Evolutionary conservation across 306 rosid species (phyloP).

Genomic region (Abrus pulchellus): DNA sequence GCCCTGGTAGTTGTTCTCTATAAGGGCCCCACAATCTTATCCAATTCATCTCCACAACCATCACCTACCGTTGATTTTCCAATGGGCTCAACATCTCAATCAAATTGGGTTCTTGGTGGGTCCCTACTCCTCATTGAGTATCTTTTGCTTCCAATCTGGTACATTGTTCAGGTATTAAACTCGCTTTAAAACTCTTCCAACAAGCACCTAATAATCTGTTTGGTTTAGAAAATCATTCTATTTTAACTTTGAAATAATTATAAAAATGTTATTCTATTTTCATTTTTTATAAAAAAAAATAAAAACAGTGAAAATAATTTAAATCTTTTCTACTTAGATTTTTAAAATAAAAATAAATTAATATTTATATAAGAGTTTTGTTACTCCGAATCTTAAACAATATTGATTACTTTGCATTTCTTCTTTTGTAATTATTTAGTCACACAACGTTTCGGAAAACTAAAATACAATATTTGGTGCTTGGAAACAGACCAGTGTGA

Average conservation of each 20-base stretch:
- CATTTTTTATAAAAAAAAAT: too few species aligned
- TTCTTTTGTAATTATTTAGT: not conserved
- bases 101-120: conserved; percentile 65
- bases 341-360: too few species aligned
- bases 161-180: conserved; percentile 58
- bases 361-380: too few species aligned
- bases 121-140: conserved; percentile 45
- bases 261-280: too few species aligned
- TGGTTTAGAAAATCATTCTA: too few species aligned
- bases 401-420: too few species aligned
- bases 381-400: too few species aligned
- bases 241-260: too few species aligned
- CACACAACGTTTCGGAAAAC: not conserved
- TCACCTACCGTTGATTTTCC: conserved; percentile 18
- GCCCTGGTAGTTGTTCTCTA: conserved; percentile 64
- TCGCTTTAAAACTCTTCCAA: not conserved
- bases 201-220: not conserved
- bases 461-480: not conserved
- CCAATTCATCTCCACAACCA: conserved; percentile 30
- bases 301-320: too few species aligned
- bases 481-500: conserved; percentile 43
- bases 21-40: conserved; percentile 55
- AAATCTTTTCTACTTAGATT: too few species aligned
- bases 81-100: conserved; percentile 42
- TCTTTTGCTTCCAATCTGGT: conserved; percentile 55